Conservation (phyloP, 2,329 filamentous ascomycete species). For the Xylaria sp. region DNA sequence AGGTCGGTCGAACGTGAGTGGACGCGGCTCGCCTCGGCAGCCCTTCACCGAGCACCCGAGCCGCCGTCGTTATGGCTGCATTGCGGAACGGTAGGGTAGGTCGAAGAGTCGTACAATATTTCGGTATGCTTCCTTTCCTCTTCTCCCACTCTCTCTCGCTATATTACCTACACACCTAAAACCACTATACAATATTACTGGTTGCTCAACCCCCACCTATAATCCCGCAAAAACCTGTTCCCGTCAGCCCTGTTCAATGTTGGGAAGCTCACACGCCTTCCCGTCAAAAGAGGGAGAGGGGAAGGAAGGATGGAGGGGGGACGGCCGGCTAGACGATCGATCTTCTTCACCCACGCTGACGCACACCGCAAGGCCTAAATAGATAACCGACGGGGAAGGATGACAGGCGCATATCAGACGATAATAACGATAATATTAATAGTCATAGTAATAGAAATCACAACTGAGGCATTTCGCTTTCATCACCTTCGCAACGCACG, state of each 20-base stretch:
- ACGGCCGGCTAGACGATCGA: constrained; percentile 18
- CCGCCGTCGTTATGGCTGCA: constrained; percentile 24
- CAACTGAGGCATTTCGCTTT: constrained; percentile 2
- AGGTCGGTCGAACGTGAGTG: constrained; percentile 30
- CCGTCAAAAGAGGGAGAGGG: constrained; percentile 1
- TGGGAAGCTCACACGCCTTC: constrained; percentile 11
- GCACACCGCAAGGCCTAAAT: constrained; percentile 11
- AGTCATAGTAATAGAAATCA: background rate
- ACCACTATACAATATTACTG: constrained; percentile 14
- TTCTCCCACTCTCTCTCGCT: background rate
- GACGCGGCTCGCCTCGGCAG: constrained; percentile 27
- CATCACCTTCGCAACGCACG: constrained; percentile 1
- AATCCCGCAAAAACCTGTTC: constrained; percentile 20
- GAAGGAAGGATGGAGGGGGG: constrained; percentile 3
- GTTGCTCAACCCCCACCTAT: background rate
- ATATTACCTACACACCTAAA: constrained; percentile 13
- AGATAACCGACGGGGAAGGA: constrained; percentile 16
- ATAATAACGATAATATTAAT: background rate
- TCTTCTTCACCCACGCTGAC: constrained; percentile 16
- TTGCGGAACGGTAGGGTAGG: constrained; percentile 10
- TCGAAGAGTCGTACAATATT: background rate
- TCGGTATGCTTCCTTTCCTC: background rate
- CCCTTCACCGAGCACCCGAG: constrained; percentile 31
- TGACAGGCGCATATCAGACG: background rate
- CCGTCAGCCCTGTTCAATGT: constrained; percentile 20